Conservation (phyloP, 108 stramenopile species). For the Heterococcus sp. region DNA sequence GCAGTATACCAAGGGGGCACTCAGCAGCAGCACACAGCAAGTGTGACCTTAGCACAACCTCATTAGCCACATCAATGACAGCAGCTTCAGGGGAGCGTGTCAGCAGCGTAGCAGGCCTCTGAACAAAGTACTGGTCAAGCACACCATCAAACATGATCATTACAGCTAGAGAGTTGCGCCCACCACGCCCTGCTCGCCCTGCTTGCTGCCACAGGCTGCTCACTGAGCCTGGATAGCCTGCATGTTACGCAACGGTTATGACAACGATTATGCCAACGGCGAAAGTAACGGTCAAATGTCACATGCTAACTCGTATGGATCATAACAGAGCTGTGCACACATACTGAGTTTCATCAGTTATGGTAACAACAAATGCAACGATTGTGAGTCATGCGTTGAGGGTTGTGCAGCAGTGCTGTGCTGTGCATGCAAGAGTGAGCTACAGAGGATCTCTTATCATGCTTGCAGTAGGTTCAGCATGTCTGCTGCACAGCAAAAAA, state of each 20-base stretch:
- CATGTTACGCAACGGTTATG: not conserved
- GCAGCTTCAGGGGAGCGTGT: constrained; percentile 66
- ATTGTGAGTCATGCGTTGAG: no score
- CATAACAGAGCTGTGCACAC: no score
- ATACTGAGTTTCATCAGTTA: no score
- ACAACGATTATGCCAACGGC: no score
- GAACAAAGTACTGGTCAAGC: constrained; percentile 67
- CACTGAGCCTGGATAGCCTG: not conserved
- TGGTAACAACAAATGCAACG: no score
- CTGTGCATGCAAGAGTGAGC: no score
- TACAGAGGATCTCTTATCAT: no score
- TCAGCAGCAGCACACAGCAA: constrained; percentile 83
- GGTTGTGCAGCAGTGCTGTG: no score
- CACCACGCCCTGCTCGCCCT: constrained; percentile 88
- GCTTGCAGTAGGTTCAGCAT: no score
- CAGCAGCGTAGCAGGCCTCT: constrained; percentile 69
- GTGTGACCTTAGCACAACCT: constrained; percentile 73
- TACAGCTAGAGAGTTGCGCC: constrained; percentile 68
- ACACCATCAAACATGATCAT: constrained; percentile 79
- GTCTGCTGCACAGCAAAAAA: no score
- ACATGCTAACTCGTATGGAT: no score
- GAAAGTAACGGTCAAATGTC: no score
- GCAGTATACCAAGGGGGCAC: constrained; percentile 64
- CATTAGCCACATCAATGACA: constrained; percentile 71
- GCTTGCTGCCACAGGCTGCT: constrained; percentile 72